phyloP scores from a whole-genome alignment of 2,329 filamentous ascomycete species.

The Colletotrichum echinochloae region DNA sequence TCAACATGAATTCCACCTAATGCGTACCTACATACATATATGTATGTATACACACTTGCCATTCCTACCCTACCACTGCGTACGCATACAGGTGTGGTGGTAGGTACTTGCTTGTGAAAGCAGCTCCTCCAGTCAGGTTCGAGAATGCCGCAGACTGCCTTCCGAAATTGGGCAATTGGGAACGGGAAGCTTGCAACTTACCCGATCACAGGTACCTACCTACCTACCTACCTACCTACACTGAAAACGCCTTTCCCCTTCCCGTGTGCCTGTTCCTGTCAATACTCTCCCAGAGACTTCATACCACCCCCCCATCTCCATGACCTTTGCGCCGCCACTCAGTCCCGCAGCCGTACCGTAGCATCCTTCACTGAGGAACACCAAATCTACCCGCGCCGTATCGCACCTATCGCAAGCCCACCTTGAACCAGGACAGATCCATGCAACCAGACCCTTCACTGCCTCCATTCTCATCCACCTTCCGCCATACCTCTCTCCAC shows the following conservation, averaged over 20 bases:
- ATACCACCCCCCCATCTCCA: neutral
- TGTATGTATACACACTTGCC: too few species aligned
- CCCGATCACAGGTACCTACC: too few species aligned
- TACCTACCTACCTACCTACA: too few species aligned
- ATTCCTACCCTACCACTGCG: neutral
- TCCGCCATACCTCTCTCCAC: neutral
- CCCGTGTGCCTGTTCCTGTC: slow-evolving; percentile 6
- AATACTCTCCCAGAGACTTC: neutral
- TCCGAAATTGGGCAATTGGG: neutral
- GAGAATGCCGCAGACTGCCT: neutral
- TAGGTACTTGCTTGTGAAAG: neutral
- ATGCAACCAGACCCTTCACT: slow-evolving; percentile 36
- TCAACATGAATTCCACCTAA: too few species aligned
- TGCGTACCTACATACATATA: too few species aligned
- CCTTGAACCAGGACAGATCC: slow-evolving; percentile 19
- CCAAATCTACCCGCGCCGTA: neutral
- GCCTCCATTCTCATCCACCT: slow-evolving; percentile 6
- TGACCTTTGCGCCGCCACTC: neutral
- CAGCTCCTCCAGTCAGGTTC: slow-evolving; percentile 12
- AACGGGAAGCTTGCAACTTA: slow-evolving; percentile 4
- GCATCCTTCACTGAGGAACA: neutral
- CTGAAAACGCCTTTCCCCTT: slow-evolving; percentile 9
- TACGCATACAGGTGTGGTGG: neutral
- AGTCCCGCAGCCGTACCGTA: neutral
- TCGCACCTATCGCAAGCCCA: slow-evolving; percentile 33